Evolutionary conservation across 2,329 filamentous ascomycete genomes (phyloP), one percentile per base, ranked within the genome.

Genomic region (Colletotrichum cereale): DNA sequence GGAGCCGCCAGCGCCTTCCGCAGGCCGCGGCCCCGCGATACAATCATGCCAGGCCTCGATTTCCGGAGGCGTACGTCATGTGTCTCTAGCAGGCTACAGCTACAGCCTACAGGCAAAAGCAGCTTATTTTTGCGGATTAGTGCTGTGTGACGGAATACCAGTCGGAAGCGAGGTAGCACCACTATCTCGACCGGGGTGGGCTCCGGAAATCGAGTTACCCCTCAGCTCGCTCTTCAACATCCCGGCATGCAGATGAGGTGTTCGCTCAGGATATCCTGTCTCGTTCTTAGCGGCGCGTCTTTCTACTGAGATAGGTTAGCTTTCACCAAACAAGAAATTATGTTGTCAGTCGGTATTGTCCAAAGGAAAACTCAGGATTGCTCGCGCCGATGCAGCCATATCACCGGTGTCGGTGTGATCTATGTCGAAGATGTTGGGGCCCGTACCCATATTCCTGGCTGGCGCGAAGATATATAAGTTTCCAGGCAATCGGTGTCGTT

Each of bases 1-100:
- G 6, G 31, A 18, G 44, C n/a, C 26, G 2, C 10, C 3, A 29
- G 10, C 21, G 3, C 8, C 1, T 4, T 16, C 14, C 67, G 67
- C 47, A 34, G 24, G 56, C 67, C 67, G 62, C 67, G 63, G 56
- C 34, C 62, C 62, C 40, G 55, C 56, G 56, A 52, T 70, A 56
- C 67, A 64, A 29, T 10, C 18, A n/a, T 16, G 18, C 38, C 55
- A 16, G 21, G 62, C 62, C 24, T 26, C 29, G 21, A 21, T 16
- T 5, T 34, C 53, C n/a, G 40, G 40, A 26, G 12, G 18, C 3
- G 16, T 40, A 47, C 18, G 16, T 40, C 50, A 58, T 24, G 26
- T 67, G 11, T 31, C 40, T 47, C 40, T 48, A n/a, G 14, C 5
- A 36, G 10, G 52, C 29, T 24, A 21, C 14, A 67, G 58, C 24